Percentiles rank a stretch among this genome's conserved stretches.
These are phyloP conservation scores for Hemileccinum rubropunctum DNA, from an alignment of 768 basidiomycete species.

Conservation along the genomic window DNA sequence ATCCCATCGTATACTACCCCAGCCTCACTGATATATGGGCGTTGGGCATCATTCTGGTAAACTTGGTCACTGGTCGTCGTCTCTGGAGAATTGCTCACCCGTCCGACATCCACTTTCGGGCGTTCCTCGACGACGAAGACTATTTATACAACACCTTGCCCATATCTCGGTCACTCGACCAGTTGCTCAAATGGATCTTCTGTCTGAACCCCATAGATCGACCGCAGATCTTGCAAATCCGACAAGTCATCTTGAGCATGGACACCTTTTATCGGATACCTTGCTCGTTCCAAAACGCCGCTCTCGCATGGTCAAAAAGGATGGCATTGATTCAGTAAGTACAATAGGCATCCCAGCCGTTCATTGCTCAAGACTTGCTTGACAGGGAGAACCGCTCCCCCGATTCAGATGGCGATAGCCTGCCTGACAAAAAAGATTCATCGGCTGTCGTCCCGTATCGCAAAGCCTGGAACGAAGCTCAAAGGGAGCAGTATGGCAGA, in stretches of 20 bases:
- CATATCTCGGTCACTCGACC: slow-evolving; percentile 14
- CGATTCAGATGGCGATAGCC: neutral
- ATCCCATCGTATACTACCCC: slow-evolving; percentile 31
- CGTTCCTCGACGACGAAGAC: slow-evolving; percentile 15
- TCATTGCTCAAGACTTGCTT: neutral
- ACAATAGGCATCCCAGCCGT: too few species aligned
- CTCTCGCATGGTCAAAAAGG: neutral
- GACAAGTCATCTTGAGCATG: slow-evolving; percentile 13
- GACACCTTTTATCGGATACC: slow-evolving; percentile 14
- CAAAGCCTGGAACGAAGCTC: too few species aligned
- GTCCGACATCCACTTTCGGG: slow-evolving; percentile 9
- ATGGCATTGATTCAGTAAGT: slow-evolving; percentile 1
- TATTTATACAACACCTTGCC: slow-evolving; percentile 12
- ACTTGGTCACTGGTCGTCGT: slow-evolving; percentile 62
- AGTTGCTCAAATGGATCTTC: slow-evolving; percentile 18
- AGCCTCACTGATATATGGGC: slow-evolving; percentile 61
- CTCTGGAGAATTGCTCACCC: slow-evolving; percentile 14
- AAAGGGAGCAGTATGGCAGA: too few species aligned
- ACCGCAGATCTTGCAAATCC: slow-evolving; percentile 17
- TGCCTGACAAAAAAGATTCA: neutral
- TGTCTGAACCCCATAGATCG: slow-evolving; percentile 13
- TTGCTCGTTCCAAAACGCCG: neutral
- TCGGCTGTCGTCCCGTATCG: too few species aligned
- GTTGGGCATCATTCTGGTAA: slow-evolving; percentile 76
- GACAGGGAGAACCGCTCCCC: neutral